Evolutionary conservation across 495 filamentous ascomycete species (phyloP).

Genomic region (Penicillium malachiteum): DNA sequence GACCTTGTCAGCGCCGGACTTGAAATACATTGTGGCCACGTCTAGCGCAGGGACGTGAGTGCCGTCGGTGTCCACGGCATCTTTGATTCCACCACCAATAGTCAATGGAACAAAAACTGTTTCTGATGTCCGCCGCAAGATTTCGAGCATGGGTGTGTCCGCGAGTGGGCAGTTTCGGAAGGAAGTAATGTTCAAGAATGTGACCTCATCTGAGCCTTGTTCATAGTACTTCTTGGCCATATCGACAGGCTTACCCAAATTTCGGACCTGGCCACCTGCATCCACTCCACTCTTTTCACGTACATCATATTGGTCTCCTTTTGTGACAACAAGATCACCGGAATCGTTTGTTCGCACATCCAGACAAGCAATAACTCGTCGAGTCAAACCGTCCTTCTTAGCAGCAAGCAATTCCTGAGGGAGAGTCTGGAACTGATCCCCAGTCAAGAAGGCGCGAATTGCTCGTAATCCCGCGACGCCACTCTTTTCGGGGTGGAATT

Average conservation of each 20-base stretch:
- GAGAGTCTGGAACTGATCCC: slow-evolving; percentile 50
- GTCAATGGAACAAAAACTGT: slow-evolving; percentile 98
- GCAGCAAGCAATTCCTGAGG: slow-evolving; percentile 20
- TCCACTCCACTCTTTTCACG: slow-evolving; percentile 71
- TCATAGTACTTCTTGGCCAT: slow-evolving; percentile 94
- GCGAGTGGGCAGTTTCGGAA: slow-evolving; percentile 91
- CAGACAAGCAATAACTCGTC: slow-evolving; percentile 89
- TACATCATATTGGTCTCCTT: slow-evolving; percentile 99
- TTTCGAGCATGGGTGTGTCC: slow-evolving; percentile 94
- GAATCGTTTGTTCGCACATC: slow-evolving; percentile 96
- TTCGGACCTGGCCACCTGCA: slow-evolving; percentile 74
- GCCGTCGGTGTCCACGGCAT: slow-evolving; percentile 88
- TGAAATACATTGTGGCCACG: slow-evolving; percentile 96
- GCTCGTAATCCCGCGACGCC: slow-evolving; percentile 83
- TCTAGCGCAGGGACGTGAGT: slow-evolving; percentile 81
- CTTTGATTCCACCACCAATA: slow-evolving; percentile 90
- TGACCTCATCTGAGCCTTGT: slow-evolving; percentile 94
- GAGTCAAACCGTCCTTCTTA: slow-evolving; percentile 68
- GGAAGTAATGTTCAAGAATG: slow-evolving; percentile 96
- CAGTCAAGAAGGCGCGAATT: slow-evolving; percentile 79
- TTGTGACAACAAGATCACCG: slow-evolving; percentile 94
- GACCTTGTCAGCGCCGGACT: slow-evolving; percentile 97
- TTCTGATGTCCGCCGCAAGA: slow-evolving; percentile 78
- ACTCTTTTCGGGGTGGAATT: slow-evolving; percentile 98
- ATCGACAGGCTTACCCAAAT: slow-evolving; percentile 93